Conservation (phyloP, 2,329 filamentous ascomycete species). For the Colletotrichum limetticola region DNA sequence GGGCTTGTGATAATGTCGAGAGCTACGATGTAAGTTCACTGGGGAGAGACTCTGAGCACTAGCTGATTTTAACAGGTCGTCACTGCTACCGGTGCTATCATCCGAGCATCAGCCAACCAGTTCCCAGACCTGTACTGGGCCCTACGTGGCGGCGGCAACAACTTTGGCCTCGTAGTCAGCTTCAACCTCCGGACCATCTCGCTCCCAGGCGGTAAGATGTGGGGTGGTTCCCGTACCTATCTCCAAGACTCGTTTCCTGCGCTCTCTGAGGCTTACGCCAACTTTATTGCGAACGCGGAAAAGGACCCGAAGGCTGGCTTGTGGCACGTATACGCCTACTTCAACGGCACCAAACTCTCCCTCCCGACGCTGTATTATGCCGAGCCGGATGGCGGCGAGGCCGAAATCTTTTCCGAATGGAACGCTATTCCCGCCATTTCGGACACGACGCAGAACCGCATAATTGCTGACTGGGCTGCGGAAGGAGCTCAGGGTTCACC, state of each 20-base stretch:
- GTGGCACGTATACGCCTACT: constrained; percentile 42
- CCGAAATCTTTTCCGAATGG: constrained; percentile 50
- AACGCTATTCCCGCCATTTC: constrained; percentile 43
- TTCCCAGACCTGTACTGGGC: constrained; percentile 68
- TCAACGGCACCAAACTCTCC: constrained; percentile 39
- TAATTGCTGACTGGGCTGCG: constrained; percentile 34
- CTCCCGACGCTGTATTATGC: constrained; percentile 49
- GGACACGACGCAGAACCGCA: constrained; percentile 40
- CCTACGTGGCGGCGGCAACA: constrained; percentile 64
- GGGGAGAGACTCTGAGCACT: too few relatives aligned
- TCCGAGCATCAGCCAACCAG: constrained; percentile 52
- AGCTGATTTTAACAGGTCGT: constrained; percentile 46
- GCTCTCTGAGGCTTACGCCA: constrained; percentile 45
- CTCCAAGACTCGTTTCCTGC: constrained; percentile 42
- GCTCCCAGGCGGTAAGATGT: constrained; percentile 46
- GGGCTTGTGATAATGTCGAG: constrained; percentile 56
- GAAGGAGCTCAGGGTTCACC: constrained; percentile 23
- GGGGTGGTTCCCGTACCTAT: constrained; percentile 49
- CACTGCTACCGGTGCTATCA: constrained; percentile 53
- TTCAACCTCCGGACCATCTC: constrained; percentile 54
- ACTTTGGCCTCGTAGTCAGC: constrained; percentile 65
- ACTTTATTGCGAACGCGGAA: constrained; percentile 42
- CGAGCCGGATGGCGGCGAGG: constrained; percentile 45
- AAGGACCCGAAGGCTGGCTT: constrained; percentile 48
- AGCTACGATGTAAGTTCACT: constrained; percentile 9